Conservation (phyloP, 2,329 filamentous ascomycete species). For the Clarireedia paspali region DNA sequence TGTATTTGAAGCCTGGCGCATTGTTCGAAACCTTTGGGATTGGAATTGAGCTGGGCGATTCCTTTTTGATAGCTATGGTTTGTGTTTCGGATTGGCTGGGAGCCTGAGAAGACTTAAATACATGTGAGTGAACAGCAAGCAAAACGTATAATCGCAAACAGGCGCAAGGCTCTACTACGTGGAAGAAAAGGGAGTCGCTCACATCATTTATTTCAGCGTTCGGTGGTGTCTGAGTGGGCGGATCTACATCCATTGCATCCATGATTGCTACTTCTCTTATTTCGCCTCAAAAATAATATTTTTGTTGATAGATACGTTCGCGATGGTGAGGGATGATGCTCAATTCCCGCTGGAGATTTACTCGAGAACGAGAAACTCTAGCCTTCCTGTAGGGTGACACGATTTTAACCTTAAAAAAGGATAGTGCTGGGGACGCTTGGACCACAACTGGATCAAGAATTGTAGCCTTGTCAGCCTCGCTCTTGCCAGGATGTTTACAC, state of each 20-base stretch:
- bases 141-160: not conserved
- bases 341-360: not conserved
- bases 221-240: not conserved
- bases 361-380: not conserved
- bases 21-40: constrained; percentile 13
- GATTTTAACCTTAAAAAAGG: no score
- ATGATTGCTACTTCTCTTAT: not conserved
- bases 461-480: not conserved
- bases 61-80: not conserved
- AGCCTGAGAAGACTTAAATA: not conserved
- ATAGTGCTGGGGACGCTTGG: not conserved
- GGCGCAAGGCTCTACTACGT: not conserved
- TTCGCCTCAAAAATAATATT: not conserved
- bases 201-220: not conserved
- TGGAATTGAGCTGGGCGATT: not conserved
- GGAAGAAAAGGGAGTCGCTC: not conserved
- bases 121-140: not conserved
- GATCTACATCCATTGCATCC: constrained; percentile 7
- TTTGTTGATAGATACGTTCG: not conserved
- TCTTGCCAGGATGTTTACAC: no score
- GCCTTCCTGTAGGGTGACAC: not conserved
- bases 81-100: not conserved
- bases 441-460: not conserved
- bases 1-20: constrained; percentile 25
- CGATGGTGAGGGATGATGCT: not conserved